Base-by-base conservation (phyloP, 2,329 filamentous ascomycete genomes). In the Aspergillus quadrilineatus region DNA sequence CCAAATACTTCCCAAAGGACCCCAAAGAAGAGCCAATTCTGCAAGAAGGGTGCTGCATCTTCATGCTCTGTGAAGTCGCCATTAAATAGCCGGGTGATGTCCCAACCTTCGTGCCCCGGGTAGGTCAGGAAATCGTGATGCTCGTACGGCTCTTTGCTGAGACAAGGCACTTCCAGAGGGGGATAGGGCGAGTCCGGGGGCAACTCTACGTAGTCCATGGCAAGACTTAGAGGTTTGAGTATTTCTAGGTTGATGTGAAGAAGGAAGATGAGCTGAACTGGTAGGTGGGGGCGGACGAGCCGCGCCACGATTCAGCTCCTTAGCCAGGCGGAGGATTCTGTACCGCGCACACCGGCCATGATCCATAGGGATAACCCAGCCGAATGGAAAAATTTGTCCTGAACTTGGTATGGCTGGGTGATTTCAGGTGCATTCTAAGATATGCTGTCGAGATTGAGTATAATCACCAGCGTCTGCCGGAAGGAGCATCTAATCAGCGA, bases 11-110 rank as follows among this genome's bases (percentile, higher is more conserved):
- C 53, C 53, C 53, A 56, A 3, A 56, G 53, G 5, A 56, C 53
- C 15, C 53, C 53, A 15, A 56, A 56, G n/a, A 39, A 51, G 4
- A 56, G 29, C 53, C 53, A 56, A 26, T 56, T 42, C 47, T 56
- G 53, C 2, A 56, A 30, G 4, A 56, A 56, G 14, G 47, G 39
- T 5, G 41, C 47, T 4, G 53, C 37, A 4, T 50, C n/a, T 0
- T 56, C 14, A 4, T 45, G 53, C 10, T 51, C 28, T 12, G 41
- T 50, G 42, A 56, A 50, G 28, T 56, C 53, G 10, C 53, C 53
- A 12, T 9, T 41, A 9, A 51, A 26, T 4, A 56, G n/a, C 15
- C 42, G 39, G n/a, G 9, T 12, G 9, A 50, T 46, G 39, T 50
- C 46, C 53, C 46, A 56, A 14, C 53, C 53, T 28, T 26, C 22